phyloP scores from a whole-genome alignment of 352 stramenopile species.

The Phytophthora uliginosa region DNA sequence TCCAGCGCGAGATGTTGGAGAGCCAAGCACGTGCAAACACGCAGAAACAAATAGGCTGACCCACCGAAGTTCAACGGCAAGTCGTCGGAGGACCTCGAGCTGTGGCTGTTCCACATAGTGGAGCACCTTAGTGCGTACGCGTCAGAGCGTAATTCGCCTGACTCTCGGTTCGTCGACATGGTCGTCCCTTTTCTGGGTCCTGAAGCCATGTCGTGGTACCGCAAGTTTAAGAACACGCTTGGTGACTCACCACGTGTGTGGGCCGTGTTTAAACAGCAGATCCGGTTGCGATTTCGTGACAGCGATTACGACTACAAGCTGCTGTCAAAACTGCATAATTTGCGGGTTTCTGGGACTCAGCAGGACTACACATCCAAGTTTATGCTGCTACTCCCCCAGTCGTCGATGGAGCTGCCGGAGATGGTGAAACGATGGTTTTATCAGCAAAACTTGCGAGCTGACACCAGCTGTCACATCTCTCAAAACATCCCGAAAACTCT shows the following conservation, averaged over 20 bases:
- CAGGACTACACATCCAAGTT: not conserved
- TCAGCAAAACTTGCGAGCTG: not conserved
- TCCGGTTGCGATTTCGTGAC: not conserved
- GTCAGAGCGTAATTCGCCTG: not conserved
- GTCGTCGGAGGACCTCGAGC: slow-evolving; percentile 7
- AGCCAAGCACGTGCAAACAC: not conserved
- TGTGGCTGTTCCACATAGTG: slow-evolving; percentile 8
- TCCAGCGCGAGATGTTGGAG: slow-evolving; percentile 1
- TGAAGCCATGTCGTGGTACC: slow-evolving; percentile 12
- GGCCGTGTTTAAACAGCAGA: not conserved
- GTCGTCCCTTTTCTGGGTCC: slow-evolving; percentile 6
- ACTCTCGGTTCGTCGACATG: slow-evolving; percentile 13
- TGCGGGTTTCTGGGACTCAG: not conserved
- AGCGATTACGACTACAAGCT: not conserved
- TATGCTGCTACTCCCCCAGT: not conserved
- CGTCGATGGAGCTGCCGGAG: not conserved
- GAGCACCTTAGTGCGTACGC: slow-evolving; percentile 2
- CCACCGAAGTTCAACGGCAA: not conserved
- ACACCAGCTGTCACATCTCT: not conserved
- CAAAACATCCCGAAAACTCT: not conserved
- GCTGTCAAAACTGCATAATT: not conserved
- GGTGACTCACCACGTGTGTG: slow-evolving; percentile 1
- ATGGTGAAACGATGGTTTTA: not conserved
- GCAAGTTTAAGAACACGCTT: slow-evolving; percentile 10
- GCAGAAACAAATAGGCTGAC: not conserved